Conservation (phyloP, 441 rosid genomes). For the Pelargonium cotyledonis region DNA sequence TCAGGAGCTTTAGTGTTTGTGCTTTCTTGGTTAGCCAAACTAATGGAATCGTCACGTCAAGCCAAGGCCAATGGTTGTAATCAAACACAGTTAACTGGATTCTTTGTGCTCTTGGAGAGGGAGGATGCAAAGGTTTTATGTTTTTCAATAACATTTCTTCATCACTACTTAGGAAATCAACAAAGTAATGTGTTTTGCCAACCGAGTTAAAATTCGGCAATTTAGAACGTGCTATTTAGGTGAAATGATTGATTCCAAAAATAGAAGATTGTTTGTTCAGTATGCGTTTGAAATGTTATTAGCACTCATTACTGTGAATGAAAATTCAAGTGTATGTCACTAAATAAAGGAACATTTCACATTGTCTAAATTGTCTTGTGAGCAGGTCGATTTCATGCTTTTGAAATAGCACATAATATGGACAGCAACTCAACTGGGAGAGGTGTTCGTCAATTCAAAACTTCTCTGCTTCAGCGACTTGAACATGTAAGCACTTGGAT, state of each 20-base stretch:
- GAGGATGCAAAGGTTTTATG: too few relatives aligned
- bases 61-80: too few relatives aligned
- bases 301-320: background rate
- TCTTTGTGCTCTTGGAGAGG: too few relatives aligned
- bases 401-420: conserved; percentile 69
- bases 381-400: conserved; percentile 85
- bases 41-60: too few relatives aligned
- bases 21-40: too few relatives aligned
- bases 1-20: too few relatives aligned
- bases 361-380: conserved; percentile 15
- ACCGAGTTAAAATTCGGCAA: background rate
- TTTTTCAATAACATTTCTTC: too few relatives aligned
- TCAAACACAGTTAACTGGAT: too few relatives aligned
- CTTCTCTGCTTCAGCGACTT: conserved; percentile 85
- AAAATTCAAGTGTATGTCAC: background rate
- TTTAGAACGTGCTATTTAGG: background rate
- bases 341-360: conserved; percentile 4
- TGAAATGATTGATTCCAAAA: background rate
- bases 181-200: background rate
- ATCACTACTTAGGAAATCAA: background rate
- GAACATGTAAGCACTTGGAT: conserved; percentile 43
- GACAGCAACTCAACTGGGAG: conserved; percentile 71
- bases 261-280: background rate
- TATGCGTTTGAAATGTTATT: background rate
- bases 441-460: conserved; percentile 90